Conservation (phyloP, 345 rosid genomes). For the Noccaea bulbosa region DNA sequence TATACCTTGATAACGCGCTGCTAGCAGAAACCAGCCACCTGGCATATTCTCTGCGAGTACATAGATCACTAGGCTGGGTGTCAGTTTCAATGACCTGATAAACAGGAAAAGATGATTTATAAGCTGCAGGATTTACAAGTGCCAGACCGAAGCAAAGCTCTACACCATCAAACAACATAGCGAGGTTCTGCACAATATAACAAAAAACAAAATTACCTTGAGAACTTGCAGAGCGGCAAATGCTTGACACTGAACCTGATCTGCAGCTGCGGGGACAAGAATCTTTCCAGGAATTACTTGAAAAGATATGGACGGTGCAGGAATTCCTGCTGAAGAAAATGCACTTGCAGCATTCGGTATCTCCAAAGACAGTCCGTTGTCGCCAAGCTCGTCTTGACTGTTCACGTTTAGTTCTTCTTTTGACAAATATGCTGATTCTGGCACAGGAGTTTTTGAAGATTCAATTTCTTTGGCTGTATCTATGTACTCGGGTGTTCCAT, state of each 20-base stretch:
- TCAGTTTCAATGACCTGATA: conserved; percentile 85
- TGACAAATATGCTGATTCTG: conserved; percentile 47
- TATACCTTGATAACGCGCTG: conserved; percentile 78
- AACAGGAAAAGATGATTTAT: conserved; percentile 12
- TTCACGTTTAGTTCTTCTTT: conserved; percentile 42
- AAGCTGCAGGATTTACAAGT: conserved; percentile 22
- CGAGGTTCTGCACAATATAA: conserved; percentile 1
- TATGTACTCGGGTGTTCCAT: conserved; percentile 45
- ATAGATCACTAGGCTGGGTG: conserved; percentile 71
- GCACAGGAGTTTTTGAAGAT: conserved; percentile 43
- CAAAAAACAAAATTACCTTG: conserved; percentile 59
- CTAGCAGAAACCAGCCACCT: conserved; percentile 94
- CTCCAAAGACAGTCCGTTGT: conserved; percentile 43
- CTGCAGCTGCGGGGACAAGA: conserved; percentile 76
- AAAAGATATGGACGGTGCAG: conserved; percentile 83
- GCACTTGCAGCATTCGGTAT: conserved; percentile 44
- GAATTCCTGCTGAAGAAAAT: conserved; percentile 70
- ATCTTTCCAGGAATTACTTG: conserved; percentile 75
- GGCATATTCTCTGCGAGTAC: conserved; percentile 92
- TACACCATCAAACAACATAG: conserved; percentile 27
- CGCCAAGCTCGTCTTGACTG: conserved; percentile 45
- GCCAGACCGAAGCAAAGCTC: conserved; percentile 17
- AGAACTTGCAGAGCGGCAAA: conserved; percentile 79
- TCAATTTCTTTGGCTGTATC: conserved; percentile 44
- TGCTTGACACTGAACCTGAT: conserved; percentile 93